A percentile compares a stretch with the other conserved stretches of the same genome.
Evolutionary conservation across 2,329 filamentous ascomycete genomes (phyloP).

Genomic region (Arthrobotrys sinensis): DNA sequence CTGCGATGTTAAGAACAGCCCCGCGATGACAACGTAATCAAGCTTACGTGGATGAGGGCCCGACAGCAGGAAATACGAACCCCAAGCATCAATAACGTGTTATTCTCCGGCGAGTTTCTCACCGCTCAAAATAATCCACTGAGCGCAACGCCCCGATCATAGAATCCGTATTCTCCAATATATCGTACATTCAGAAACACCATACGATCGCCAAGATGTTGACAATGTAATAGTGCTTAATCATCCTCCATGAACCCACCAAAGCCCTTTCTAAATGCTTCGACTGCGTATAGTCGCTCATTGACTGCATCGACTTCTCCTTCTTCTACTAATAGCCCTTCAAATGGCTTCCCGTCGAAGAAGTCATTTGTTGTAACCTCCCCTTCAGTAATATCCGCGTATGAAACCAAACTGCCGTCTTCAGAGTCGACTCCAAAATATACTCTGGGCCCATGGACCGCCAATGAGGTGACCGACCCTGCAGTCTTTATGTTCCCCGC

Average conservation of each 20-base stretch:
- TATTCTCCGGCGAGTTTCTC: background rate
- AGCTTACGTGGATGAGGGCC: slow-evolving; percentile 37
- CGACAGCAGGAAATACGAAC: background rate
- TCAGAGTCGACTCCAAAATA: slow-evolving; percentile 38
- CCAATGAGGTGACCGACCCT: slow-evolving; percentile 29
- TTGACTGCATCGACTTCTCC: slow-evolving; percentile 22
- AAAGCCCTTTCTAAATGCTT: slow-evolving; percentile 52
- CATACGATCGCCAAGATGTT: background rate
- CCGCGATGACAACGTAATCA: slow-evolving; percentile 38
- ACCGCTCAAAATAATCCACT: background rate
- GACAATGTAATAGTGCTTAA: background rate
- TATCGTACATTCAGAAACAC: slow-evolving; percentile 33
- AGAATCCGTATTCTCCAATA: slow-evolving; percentile 3
- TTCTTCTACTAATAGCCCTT: slow-evolving; percentile 20
- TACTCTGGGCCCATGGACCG: slow-evolving; percentile 11
- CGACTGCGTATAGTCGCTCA: slow-evolving; percentile 45
- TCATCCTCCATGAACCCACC: slow-evolving; percentile 51
- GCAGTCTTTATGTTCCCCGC: slow-evolving; percentile 14
- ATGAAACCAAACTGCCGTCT: slow-evolving; percentile 11
- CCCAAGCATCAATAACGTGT: background rate
- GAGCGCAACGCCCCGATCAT: background rate
- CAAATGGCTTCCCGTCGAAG: slow-evolving; percentile 15
- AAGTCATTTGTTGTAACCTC: slow-evolving; percentile 5
- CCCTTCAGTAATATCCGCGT: slow-evolving; percentile 11
- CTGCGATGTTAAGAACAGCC: background rate